Evolutionary conservation across 148 eudicot species (phyloP), one percentile per base, ranked within the genome.

Genomic region (Silene uniflora): DNA sequence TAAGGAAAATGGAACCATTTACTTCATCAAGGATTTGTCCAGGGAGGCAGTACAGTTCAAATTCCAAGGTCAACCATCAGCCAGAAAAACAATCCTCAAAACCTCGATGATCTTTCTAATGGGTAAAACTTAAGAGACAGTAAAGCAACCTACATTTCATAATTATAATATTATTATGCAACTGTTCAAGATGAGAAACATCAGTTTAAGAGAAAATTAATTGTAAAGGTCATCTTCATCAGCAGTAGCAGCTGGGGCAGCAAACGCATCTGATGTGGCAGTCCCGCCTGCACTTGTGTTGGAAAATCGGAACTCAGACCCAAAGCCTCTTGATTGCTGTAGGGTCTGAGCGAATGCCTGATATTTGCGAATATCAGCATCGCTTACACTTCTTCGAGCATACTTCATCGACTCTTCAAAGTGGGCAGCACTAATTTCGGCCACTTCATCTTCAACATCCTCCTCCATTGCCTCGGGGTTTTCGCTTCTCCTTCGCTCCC

Each of bases 381-480:
- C 94, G 22, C 94, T 91, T 13, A 91, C 97, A 86, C 97, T 91
- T 71, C 97, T 83, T 0, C 97, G 84, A 4, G 97, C 97, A 81
- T 78, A 91, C 73, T 91, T 91, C 97, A 91, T 91, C 0, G 97
- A 91, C 58, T 91, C 97, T 75, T 90, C 97, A 72, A 91, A 91
- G 44, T 91, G 97, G 22, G 90, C 86, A 42, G 97, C 88, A 83
- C 62, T 88, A 17, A 91, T 91, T 78, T 89, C 93, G 2, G 97
- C 72, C 52, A 91, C 92, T 77, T 91, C 93, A 52, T 91, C 97
- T 17, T 90, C 97, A 5, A 84, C 63, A 52, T 91, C 97, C 84
- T 91, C 97, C 63, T 91, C 97, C 97, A 91, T 91, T 1, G 91
- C 90, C 74, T 91, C 97, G 0, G 91, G 93, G 62, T 91, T 91